phyloP scores from a whole-genome alignment of 305 asterid genomes.

The Rubia balearica region DNA sequence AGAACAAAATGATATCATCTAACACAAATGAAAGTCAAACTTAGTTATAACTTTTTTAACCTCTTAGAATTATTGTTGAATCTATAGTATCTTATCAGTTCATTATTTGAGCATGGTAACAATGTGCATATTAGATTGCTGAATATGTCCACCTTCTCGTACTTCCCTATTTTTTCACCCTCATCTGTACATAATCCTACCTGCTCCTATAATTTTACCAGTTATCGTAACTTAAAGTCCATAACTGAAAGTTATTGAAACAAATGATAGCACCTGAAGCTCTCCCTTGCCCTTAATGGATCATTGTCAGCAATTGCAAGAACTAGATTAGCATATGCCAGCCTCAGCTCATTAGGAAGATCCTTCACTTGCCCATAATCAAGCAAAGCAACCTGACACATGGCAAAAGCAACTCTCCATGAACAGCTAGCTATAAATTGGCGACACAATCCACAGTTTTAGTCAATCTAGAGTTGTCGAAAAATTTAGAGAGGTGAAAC shows the following conservation, averaged over 20 bases:
- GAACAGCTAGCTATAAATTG: background rate
- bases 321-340: conserved; percentile 84
- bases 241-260: background rate
- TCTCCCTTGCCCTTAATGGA: conserved; percentile 61
- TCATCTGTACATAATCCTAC: background rate
- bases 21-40: background rate
- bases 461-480: background rate
- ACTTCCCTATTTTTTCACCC: background rate
- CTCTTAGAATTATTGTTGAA: background rate
- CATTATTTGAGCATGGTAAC: background rate
- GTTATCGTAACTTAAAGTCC: background rate
- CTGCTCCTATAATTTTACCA: background rate
- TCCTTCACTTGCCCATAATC: conserved; percentile 99
- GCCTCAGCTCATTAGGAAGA: conserved; percentile 81
- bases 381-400: conserved; percentile 78
- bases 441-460: conserved; percentile 3
- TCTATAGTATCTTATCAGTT: background rate
- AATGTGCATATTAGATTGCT: background rate
- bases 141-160: background rate
- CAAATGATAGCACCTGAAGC: conserved; percentile 64
- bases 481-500: conserved; percentile 10
- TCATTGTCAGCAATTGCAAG: conserved; percentile 93
- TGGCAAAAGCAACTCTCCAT: conserved; percentile 7
- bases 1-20: background rate
- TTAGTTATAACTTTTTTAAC: conserved; percentile 2